Percentiles rank a stretch among this genome's conserved stretches.
phyloP scores from a whole-genome alignment of 192 early-diverging fungal species.

The Piromyces finnis region DNA sequence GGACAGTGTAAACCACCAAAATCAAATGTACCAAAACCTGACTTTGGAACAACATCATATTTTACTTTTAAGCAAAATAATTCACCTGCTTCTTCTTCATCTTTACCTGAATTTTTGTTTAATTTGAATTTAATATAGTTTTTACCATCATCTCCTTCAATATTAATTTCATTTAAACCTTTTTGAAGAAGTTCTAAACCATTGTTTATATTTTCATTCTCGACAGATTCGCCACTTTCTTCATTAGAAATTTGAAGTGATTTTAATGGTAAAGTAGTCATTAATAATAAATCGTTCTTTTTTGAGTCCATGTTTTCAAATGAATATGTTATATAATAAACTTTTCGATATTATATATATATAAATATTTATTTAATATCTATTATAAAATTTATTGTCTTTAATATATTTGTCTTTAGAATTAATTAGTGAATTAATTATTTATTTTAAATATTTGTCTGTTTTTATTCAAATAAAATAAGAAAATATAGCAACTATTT shows the following conservation, averaged over 20 bases:
- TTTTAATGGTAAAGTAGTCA: not conserved
- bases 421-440: too few species aligned
- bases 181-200: not conserved
- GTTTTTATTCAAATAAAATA: too few species aligned
- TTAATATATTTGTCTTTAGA: too few species aligned
- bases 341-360: too few species aligned
- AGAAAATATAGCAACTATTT: too few species aligned
- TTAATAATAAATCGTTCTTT: not conserved
- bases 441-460: too few species aligned
- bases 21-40: not conserved
- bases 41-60: not conserved
- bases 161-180: not conserved
- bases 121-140: not conserved
- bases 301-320: not conserved
- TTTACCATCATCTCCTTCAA: not conserved
- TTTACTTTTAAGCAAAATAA: not conserved
- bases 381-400: too few species aligned
- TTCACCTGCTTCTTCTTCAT: not conserved
- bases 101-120: not conserved
- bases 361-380: too few species aligned
- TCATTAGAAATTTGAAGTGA: not conserved
- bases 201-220: not conserved
- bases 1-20: not conserved
- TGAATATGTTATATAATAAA: too few species aligned
- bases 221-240: not conserved